These are phyloP conservation scores for Brassica carinata DNA, from an alignment of 345 rosid species.

Conservation along the genomic window DNA sequence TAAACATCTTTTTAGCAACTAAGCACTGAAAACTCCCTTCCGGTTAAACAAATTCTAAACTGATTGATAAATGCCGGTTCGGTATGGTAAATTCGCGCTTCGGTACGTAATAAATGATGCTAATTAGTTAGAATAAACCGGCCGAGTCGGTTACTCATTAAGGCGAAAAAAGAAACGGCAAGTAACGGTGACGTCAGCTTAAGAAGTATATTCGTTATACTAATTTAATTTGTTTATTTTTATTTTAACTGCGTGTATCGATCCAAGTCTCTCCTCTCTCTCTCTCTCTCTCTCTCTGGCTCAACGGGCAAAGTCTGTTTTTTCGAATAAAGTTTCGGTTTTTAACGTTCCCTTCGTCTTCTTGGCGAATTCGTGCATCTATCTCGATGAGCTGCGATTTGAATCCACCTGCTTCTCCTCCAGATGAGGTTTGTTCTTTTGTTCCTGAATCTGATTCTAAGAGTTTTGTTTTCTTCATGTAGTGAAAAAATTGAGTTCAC, in stretches of 20 bases:
- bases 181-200: slow-evolving; percentile 46
- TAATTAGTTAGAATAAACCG: slow-evolving; percentile 20
- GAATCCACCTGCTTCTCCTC: slow-evolving; percentile 59
- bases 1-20: not conserved
- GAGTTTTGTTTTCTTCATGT: slow-evolving; percentile 34
- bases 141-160: slow-evolving; percentile 3
- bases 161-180: slow-evolving; percentile 44
- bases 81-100: not conserved
- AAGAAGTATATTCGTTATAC: not conserved
- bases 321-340: slow-evolving; percentile 54
- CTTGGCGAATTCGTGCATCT: slow-evolving; percentile 27
- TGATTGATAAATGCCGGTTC: not conserved
- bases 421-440: slow-evolving; percentile 41
- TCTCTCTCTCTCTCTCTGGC: slow-evolving; percentile 48
- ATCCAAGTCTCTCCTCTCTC: slow-evolving; percentile 34
- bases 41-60: not conserved
- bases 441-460: slow-evolving; percentile 9
- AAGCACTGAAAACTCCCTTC: not conserved
- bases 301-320: slow-evolving; percentile 82
- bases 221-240: not conserved
- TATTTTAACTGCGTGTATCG: slow-evolving; percentile 29
- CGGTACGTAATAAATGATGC: not conserved
- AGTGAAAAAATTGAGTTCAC: slow-evolving; percentile 30
- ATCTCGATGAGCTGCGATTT: slow-evolving; percentile 52
- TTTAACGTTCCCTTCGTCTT: slow-evolving; percentile 38